Evolutionary conservation across 2,329 filamentous ascomycete species (phyloP), one percentile per base, ranked within the genome.

Genomic region (Alternaria sp.): DNA sequence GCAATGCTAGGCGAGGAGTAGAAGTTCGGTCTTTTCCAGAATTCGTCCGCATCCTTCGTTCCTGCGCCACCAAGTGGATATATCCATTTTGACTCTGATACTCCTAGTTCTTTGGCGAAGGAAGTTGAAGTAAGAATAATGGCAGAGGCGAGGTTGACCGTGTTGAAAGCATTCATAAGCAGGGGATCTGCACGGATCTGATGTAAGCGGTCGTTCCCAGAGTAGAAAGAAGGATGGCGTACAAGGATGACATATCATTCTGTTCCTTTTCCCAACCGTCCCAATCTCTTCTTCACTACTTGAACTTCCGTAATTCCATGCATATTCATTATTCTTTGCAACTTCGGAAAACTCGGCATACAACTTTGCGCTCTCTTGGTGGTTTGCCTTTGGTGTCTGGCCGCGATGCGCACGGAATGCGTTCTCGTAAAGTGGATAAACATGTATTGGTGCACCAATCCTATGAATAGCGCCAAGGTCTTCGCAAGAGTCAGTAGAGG

Each of bases 91-190:
- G 81, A 79, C 49, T 83, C 68, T 0, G 86, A 82, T 11, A 91
- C 82, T 0, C 84, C 83, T 2, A 91, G 77, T 43, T 83, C 74
- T 42, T 73, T 75, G 0, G 89, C 89, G 68, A 82, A 80, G 1
- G 85, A 80, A 0, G 80, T 81, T 0, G 86, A 87, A 0, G 88
- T 91, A 4, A 91, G 59, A 16, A 91, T 80, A 57, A 84, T 83
- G 7, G 88, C 87, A 0, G 82, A 86, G 3, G 88, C 84, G 14
- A 91, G 78, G 61, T 91, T 91, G 36, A 91, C 84, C 2, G 83
- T 88, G 65, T 91, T 91, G 77, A 90, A 91, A 0, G 89, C 88
- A 68, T 91, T 91, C 88, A 91, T 90, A 9, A 90, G 75, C 0
- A 91, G 78, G 0, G 88, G 87, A 75, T 91, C 88, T 90, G 48